Conservation (phyloP, 1,284 basidiomycete species). For the Boletus semigastroideus region DNA sequence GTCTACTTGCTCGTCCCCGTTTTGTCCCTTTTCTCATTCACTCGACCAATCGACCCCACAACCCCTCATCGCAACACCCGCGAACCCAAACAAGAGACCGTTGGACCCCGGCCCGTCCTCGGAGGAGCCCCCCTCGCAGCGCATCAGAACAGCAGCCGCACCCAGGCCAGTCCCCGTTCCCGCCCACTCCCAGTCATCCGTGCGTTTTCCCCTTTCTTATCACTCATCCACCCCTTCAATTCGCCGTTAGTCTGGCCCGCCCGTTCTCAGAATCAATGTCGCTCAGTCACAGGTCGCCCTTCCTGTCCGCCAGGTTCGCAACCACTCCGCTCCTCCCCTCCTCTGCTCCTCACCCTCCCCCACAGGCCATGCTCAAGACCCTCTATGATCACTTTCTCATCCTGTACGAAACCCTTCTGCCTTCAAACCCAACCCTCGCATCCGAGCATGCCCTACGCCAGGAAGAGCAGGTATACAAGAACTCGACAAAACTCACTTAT, state of each 20-base stretch:
- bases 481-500: conserved; percentile 74
- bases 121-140: conserved; percentile 63
- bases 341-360: not conserved
- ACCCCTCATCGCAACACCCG: conserved; percentile 1
- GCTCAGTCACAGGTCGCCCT: conserved; percentile 65
- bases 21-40: conserved; percentile 67
- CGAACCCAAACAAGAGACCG: conserved; percentile 27
- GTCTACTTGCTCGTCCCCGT: conserved; percentile 41
- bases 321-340: not conserved
- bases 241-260: conserved; percentile 53
- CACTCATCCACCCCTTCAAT: not conserved
- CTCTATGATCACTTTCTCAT: conserved; percentile 67
- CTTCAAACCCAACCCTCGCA: conserved; percentile 56
- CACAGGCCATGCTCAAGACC: conserved; percentile 67
- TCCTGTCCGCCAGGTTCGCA: conserved; percentile 64
- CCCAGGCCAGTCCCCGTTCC: conserved; percentile 43
- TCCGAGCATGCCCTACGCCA: conserved; percentile 75
- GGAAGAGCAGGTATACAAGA: conserved; percentile 73
- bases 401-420: conserved; percentile 58
- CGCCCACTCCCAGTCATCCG: conserved; percentile 38
- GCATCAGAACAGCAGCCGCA: conserved; percentile 49
- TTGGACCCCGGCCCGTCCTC: conserved; percentile 8
- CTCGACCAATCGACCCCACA: conserved; percentile 17
- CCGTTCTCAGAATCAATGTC: conserved; percentile 63
- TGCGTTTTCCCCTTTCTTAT: conserved; percentile 22